These are phyloP conservation scores for Nasturtium officinale DNA, from an alignment of 345 rosid species.

Conservation along the genomic window DNA sequence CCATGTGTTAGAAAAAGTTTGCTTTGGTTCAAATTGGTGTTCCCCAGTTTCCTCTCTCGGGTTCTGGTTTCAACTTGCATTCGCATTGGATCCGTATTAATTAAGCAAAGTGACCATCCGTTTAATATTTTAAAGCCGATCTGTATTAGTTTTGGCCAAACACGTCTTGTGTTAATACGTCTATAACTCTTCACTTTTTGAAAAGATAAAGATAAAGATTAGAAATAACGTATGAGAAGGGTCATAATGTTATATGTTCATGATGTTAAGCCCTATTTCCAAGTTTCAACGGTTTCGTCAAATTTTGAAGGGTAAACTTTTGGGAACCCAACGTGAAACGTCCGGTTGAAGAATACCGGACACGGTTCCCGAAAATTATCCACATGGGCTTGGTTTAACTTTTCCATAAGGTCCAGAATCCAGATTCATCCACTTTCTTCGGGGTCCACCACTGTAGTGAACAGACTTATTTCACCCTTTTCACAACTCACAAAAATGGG, in stretches of 20 bases:
- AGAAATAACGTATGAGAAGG: background rate
- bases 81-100: conserved; percentile 31
- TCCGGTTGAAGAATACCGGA: conserved; percentile 44
- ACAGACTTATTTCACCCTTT: background rate
- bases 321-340: conserved; percentile 36
- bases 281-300: conserved; percentile 21
- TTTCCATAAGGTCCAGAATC: conserved; percentile 38
- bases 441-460: background rate
- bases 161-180: background rate
- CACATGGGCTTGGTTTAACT: conserved; percentile 40
- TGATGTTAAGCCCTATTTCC: conserved; percentile 21
- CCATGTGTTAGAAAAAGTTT: background rate
- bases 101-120: conserved; percentile 25
- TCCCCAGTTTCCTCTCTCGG: conserved; percentile 30
- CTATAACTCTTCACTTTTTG: background rate
- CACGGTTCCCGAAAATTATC: conserved; percentile 38
- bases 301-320: conserved; percentile 22
- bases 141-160: background rate
- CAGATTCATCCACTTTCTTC: conserved; percentile 39
- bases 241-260: conserved; percentile 23
- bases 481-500: background rate
- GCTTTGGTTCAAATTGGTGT: conserved; percentile 13
- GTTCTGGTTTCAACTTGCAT: conserved; percentile 32
- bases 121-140: background rate
- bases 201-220: background rate